A percentile compares a stretch with the other conserved stretches of the same genome.
These are phyloP conservation scores for Zizania palustris DNA, from an alignment of 202 grass and related monocot genomes.

Conservation along the genomic window DNA sequence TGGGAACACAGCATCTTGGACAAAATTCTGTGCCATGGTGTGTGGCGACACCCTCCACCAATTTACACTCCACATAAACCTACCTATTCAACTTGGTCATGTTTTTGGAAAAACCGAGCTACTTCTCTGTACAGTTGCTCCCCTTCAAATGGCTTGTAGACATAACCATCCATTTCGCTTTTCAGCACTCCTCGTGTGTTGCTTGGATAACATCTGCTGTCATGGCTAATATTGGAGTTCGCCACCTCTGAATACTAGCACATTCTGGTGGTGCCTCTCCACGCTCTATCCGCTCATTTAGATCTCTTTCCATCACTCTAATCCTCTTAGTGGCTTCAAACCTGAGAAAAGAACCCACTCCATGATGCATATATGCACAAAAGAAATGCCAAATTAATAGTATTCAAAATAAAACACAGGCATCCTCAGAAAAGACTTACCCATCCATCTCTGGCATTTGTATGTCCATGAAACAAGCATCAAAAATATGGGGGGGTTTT, in stretches of 20 bases:
- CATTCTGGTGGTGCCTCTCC: slow-evolving; percentile 59
- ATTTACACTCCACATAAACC: slow-evolving; percentile 51
- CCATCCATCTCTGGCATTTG: slow-evolving; percentile 99
- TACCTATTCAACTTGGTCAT: slow-evolving; percentile 63
- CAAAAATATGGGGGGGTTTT: slow-evolving; percentile 82
- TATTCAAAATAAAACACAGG: slow-evolving; percentile 19
- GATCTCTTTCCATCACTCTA: slow-evolving; percentile 72
- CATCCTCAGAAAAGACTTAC: slow-evolving; percentile 45
- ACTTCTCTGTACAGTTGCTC: slow-evolving; percentile 99
- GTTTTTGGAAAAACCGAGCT: slow-evolving; percentile 75
- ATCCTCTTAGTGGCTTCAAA: slow-evolving; percentile 93
- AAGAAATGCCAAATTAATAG: not conserved
- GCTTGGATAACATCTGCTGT: slow-evolving; percentile 99
- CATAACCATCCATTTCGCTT: slow-evolving; percentile 94
- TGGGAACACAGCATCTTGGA: slow-evolving; percentile 28
- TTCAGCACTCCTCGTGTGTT: slow-evolving; percentile 88
- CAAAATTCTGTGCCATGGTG: slow-evolving; percentile 24
- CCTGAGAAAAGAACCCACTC: slow-evolving; percentile 52
- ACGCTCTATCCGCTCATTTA: slow-evolving; percentile 71
- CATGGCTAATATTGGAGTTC: slow-evolving; percentile 96
- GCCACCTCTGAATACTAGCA: slow-evolving; percentile 57
- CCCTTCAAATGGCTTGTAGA: slow-evolving; percentile 97
- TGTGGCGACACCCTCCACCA: slow-evolving; percentile 57
- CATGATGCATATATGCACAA: not conserved
- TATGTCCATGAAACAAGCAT: slow-evolving; percentile 99